Percentiles rank a stretch among this genome's conserved stretches.
These are phyloP conservation scores for Coccomyxa subellipsoidea DNA, from an alignment of 163 green algal genomes.

Conservation along the genomic window DNA sequence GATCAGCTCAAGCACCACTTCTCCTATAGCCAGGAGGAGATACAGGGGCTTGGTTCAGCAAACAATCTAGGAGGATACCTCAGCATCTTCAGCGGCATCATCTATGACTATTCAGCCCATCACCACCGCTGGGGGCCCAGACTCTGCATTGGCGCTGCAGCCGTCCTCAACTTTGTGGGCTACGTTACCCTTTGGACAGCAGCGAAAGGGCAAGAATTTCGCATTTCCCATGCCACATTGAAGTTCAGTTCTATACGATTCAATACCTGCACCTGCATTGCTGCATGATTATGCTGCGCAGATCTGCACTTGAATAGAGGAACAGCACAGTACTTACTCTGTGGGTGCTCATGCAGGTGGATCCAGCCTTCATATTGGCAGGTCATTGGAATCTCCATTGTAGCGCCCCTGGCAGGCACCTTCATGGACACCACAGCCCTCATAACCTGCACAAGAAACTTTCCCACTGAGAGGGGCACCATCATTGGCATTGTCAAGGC, in stretches of 20 bases:
- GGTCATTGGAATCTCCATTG: conserved; percentile 21
- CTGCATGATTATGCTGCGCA: too few relatives aligned
- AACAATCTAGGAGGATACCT: conserved; percentile 33
- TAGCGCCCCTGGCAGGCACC: conserved; percentile 16
- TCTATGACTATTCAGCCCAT: conserved; percentile 37
- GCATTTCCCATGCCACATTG: too few relatives aligned
- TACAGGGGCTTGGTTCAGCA: conserved; percentile 22
- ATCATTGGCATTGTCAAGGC: conserved; percentile 48
- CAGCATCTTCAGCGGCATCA: conserved; percentile 36
- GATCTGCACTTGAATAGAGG: too few relatives aligned
- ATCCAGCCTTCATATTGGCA: conserved; percentile 30
- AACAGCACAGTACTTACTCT: too few relatives aligned
- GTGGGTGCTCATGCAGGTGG: background rate
- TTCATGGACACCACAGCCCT: conserved; percentile 36
- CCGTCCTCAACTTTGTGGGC: conserved; percentile 1
- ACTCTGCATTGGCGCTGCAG: conserved; percentile 18
- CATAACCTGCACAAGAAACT: conserved; percentile 46
- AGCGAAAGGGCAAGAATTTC: conserved; percentile 19
- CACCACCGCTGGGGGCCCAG: conserved; percentile 36
- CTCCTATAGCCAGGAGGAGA: conserved; percentile 26
- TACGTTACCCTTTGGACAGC: background rate
- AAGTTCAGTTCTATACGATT: too few relatives aligned
- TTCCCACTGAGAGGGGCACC: conserved; percentile 32
- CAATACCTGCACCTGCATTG: too few relatives aligned
- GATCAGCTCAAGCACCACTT: conserved; percentile 25